phyloP scores from a whole-genome alignment of 495 filamentous ascomycete species.

The Penicillium mononematosum region DNA sequence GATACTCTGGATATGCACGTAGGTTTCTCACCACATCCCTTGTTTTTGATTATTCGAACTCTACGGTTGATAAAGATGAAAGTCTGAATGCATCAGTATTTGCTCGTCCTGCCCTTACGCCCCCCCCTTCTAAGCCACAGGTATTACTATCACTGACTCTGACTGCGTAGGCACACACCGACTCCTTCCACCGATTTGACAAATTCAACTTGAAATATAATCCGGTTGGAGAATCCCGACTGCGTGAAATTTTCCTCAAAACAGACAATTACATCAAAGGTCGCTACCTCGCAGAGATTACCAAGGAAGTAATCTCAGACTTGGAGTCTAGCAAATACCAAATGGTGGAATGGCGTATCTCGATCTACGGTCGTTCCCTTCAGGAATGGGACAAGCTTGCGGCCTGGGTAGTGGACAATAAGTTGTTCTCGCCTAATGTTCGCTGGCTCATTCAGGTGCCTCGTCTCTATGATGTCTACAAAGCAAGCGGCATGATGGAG shows the following conservation, averaged over 20 bases:
- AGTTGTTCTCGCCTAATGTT: slow-evolving; percentile 94
- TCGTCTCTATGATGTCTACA: slow-evolving; percentile 93
- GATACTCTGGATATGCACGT: slow-evolving; percentile 99
- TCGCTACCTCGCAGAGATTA: slow-evolving; percentile 94
- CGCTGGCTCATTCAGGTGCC: slow-evolving; percentile 97
- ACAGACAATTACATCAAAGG: slow-evolving; percentile 98
- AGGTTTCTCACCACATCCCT: slow-evolving; percentile 31
- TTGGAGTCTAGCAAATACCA: slow-evolving; percentile 98
- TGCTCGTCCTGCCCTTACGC: neutral
- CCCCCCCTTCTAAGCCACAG: neutral
- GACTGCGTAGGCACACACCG: slow-evolving; percentile 74
- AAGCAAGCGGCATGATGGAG: slow-evolving; percentile 77
- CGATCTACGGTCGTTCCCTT: slow-evolving; percentile 86
- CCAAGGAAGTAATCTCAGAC: slow-evolving; percentile 96
- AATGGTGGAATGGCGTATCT: slow-evolving; percentile 99
- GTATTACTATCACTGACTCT: neutral
- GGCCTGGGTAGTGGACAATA: slow-evolving; percentile 98
- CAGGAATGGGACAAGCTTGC: slow-evolving; percentile 98
- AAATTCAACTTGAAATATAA: slow-evolving; percentile 99
- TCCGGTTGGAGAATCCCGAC: slow-evolving; percentile 89
- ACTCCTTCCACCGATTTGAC: slow-evolving; percentile 98
- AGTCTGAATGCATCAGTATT: neutral
- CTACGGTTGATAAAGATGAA: neutral
- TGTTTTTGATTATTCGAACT: neutral
- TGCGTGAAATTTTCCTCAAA: slow-evolving; percentile 96